Base-by-base conservation (phyloP, 257 asterid genomes). In the Paulownia fortunei region DNA sequence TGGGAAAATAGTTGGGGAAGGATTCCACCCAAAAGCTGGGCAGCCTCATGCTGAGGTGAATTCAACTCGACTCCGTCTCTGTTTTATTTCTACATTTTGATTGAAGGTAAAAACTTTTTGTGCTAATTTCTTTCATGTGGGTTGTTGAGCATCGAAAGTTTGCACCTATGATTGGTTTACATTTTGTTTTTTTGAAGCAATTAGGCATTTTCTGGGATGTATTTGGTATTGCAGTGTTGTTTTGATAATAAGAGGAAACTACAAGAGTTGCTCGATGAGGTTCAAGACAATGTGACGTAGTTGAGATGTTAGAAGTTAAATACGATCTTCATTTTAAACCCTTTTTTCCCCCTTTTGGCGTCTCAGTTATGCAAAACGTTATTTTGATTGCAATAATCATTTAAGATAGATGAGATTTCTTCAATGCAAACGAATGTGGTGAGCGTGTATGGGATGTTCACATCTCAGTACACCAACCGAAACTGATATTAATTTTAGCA, bases 11-110 rank as follows among this genome's bases (percentile, higher is more conserved):
- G 94, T 93, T 72, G 99, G 99, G 12, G 80, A 95, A 88, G 99
- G 99, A 13, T 93, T 87, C 79, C 99, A 95, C 75, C 99, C 99
- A 0, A 93, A 92, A 87, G 98, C 97, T 85, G 99, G 99, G 18
- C 97, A 91, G 79, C 98, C 99, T 67, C 98, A 95, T 84, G 99
- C 95, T 73, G 99, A 94, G 98, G 98, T 94, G 59, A 82, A 46
- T 67, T 51, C 37, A 30, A 2, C 6, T 80, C 30, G n/a, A 8
- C 15, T 76, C 61, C 30, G 11, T 51, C 27, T 54, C 51, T 4
- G 13, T 64, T 49, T 23, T 59, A 6, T 77, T 18, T 62, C 46
- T 23, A n/a, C 23, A 34, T 72, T 36, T 79, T 74, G 27, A 27
- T 68, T 73, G 41, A 26, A 37, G 26, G 30, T 18, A n/a, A n/a